phyloP scores from a whole-genome alignment of 805 yeast genomes.

The Torulaspora delbrueckii region DNA sequence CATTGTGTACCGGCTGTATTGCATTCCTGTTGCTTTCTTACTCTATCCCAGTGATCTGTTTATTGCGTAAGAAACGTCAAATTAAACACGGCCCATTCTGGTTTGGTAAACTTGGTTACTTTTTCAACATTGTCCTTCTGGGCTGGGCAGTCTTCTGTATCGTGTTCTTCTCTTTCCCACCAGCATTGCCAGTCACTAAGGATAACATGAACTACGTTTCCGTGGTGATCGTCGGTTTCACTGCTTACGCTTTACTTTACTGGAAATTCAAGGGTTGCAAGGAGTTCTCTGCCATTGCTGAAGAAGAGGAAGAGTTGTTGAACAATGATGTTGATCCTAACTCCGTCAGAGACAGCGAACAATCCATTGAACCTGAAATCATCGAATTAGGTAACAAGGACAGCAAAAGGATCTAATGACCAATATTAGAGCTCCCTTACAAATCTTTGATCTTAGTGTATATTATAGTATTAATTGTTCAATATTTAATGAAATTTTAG shows the following conservation, averaged over 20 bases:
- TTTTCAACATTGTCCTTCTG: slow-evolving; percentile 47
- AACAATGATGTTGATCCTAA: slow-evolving; percentile 5
- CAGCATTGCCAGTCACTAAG: slow-evolving; percentile 54
- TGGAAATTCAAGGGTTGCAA: slow-evolving; percentile 45
- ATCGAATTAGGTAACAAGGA: background rate
- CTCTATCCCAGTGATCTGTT: slow-evolving; percentile 50
- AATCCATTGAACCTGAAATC: slow-evolving; percentile 1
- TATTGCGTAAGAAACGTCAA: slow-evolving; percentile 39
- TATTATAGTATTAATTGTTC: background rate
- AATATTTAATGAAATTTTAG: background rate
- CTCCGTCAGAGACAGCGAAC: slow-evolving; percentile 4
- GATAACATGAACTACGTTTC: slow-evolving; percentile 65
- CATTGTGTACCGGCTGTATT: slow-evolving; percentile 60
- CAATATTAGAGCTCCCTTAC: background rate
- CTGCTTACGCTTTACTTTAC: slow-evolving; percentile 43
- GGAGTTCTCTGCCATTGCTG: slow-evolving; percentile 31
- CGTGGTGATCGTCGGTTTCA: slow-evolving; percentile 49
- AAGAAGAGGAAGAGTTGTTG: slow-evolving; percentile 21
- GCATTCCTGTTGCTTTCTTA: slow-evolving; percentile 58
- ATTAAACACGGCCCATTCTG: slow-evolving; percentile 64
- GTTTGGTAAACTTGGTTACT: slow-evolving; percentile 51
- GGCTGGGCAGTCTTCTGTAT: slow-evolving; percentile 56
- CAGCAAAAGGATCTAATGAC: background rate
- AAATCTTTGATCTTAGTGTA: background rate
- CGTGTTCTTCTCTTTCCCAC: slow-evolving; percentile 62